These are phyloP conservation scores for Metarhizium anisopliae DNA, from an alignment of 2,329 filamentous ascomycete species.

Conservation along the genomic window DNA sequence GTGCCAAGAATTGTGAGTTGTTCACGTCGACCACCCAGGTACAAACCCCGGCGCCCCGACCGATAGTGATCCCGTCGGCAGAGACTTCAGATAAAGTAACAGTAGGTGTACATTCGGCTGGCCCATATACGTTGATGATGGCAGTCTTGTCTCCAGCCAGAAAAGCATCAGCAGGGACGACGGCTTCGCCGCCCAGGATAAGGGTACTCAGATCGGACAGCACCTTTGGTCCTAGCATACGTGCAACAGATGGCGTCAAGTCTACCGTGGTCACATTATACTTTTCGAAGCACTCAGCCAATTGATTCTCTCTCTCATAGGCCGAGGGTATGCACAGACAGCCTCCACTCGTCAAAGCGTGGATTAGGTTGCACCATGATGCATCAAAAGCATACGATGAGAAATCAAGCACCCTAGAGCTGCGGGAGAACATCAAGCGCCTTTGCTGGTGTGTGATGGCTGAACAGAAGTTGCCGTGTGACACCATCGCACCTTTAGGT, in stretches of 20 bases:
- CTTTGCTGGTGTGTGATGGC: constrained; percentile 9
- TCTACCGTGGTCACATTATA: constrained; percentile 7
- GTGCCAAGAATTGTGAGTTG: constrained; percentile 14
- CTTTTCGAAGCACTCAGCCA: constrained; percentile 6
- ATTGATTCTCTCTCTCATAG: constrained; percentile 4
- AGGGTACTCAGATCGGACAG: constrained; percentile 9
- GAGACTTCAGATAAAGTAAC: neutral
- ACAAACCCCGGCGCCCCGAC: neutral
- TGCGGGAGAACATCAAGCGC: neutral
- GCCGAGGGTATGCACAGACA: constrained; percentile 8
- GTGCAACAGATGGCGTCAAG: constrained; percentile 12
- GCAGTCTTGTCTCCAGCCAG: constrained; percentile 5
- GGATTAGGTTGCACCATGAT: constrained; percentile 6
- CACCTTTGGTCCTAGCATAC: constrained; percentile 4
- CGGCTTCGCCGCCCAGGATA: constrained; percentile 10
- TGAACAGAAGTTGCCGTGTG: constrained; percentile 12
- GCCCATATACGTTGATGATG: constrained; percentile 14
- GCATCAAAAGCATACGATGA: constrained; percentile 11
- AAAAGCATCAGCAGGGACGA: constrained; percentile 2
- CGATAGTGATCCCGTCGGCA: neutral
- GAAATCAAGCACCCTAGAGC: constrained; percentile 9
- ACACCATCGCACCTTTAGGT: constrained; percentile 16
- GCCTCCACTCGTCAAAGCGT: constrained; percentile 4
- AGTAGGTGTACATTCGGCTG: constrained; percentile 10
- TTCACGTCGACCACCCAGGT: constrained; percentile 20